Conservation (phyloP, 1,139 yeast genomes). For the Debaryomyces udenii region DNA sequence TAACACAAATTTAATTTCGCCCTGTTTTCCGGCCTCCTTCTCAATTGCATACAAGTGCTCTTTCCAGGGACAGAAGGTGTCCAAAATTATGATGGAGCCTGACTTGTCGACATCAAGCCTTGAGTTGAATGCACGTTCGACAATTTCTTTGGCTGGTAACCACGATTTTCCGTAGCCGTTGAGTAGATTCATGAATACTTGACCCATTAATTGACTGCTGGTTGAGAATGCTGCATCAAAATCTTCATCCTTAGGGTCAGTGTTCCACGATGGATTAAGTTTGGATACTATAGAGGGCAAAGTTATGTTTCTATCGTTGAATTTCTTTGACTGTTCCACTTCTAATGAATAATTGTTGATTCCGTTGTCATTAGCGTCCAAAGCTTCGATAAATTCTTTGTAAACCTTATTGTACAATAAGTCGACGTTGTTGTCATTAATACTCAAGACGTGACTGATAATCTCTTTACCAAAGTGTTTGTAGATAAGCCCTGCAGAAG, state of each 20-base stretch:
- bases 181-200: slow-evolving; percentile 68
- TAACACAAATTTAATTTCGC: slow-evolving; percentile 72
- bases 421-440: slow-evolving; percentile 50
- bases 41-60: slow-evolving; percentile 84
- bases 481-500: slow-evolving; percentile 92
- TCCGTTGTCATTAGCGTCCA: slow-evolving; percentile 97
- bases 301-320: slow-evolving; percentile 52
- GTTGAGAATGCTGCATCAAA: slow-evolving; percentile 67
- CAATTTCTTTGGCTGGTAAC: slow-evolving; percentile 87
- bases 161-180: slow-evolving; percentile 80
- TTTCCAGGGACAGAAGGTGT: slow-evolving; percentile 89
- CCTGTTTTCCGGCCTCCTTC: slow-evolving; percentile 55
- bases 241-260: slow-evolving; percentile 61
- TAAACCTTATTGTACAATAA: slow-evolving; percentile 74
- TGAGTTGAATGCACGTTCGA: slow-evolving; percentile 63
- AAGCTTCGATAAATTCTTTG: slow-evolving; percentile 82
- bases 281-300: slow-evolving; percentile 77
- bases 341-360: slow-evolving; percentile 68
- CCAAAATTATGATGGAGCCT: slow-evolving; percentile 75
- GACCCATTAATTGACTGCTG: slow-evolving; percentile 85
- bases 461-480: slow-evolving; percentile 91
- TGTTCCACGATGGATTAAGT: slow-evolving; percentile 86
- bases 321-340: slow-evolving; percentile 36
- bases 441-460: slow-evolving; percentile 47
- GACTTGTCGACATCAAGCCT: slow-evolving; percentile 58